phyloP scores from a whole-genome alignment of 495 filamentous ascomycete genomes.

The Lichenothelia convexa region DNA sequence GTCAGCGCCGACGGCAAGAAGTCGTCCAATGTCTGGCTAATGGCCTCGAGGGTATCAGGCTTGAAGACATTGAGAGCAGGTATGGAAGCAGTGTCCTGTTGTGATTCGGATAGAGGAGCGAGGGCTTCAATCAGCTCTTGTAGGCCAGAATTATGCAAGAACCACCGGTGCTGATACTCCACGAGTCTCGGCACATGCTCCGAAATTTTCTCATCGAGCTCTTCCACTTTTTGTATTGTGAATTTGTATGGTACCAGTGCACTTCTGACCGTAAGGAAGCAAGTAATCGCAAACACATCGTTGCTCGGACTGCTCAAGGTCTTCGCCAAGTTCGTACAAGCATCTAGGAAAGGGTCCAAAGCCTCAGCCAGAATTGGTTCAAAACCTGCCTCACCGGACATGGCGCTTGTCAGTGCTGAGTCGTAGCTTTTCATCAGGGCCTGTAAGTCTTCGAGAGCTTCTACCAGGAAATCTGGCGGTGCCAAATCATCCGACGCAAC shows the following conservation, averaged over 20 bases:
- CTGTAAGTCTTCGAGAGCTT: constrained; percentile 55
- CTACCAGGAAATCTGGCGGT: constrained; percentile 67
- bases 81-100: constrained; percentile 31
- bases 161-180: constrained; percentile 44
- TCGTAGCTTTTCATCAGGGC: constrained; percentile 70
- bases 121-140: constrained; percentile 49
- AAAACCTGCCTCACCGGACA: constrained; percentile 39
- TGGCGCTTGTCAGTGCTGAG: constrained; percentile 44
- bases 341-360: constrained; percentile 67
- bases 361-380: constrained; percentile 61
- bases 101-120: constrained; percentile 23
- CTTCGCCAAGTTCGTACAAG: constrained; percentile 50
- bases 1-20: constrained; percentile 86
- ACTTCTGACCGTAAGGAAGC: constrained; percentile 39
- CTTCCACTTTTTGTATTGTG: constrained; percentile 24
- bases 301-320: constrained; percentile 35
- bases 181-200: constrained; percentile 27
- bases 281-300: constrained; percentile 72
- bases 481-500: constrained; percentile 50
- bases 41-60: constrained; percentile 38
- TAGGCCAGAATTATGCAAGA: constrained; percentile 57
- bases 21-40: constrained; percentile 66
- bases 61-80: constrained; percentile 40
- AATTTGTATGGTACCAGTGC: constrained; percentile 39
- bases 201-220: constrained; percentile 28